Conservation (phyloP, 495 filamentous ascomycete species). For the Annulohypoxylon moriforme region DNA sequence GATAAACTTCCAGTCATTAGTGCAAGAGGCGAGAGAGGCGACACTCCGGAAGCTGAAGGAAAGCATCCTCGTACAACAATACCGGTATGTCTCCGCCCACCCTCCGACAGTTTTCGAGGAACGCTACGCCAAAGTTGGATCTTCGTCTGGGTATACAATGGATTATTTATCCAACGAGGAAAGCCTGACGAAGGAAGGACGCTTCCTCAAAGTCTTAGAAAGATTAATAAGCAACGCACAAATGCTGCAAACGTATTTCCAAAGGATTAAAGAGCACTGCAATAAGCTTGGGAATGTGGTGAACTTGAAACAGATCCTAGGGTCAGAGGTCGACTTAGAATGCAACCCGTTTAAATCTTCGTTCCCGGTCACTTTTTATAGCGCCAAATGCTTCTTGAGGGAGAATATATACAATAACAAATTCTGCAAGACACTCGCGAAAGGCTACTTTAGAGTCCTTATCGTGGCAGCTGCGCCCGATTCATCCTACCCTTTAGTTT, state of each 20-base stretch:
- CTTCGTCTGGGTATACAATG: too few relatives aligned
- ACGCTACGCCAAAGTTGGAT: too few relatives aligned
- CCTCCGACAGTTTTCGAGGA: too few relatives aligned
- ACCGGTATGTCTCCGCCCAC: too few relatives aligned
- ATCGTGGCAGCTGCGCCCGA: background rate
- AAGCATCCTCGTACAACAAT: background rate
- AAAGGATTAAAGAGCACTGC: background rate
- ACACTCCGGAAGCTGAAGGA: background rate
- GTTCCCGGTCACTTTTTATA: too few relatives aligned
- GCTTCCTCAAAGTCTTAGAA: background rate
- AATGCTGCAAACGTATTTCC: background rate
- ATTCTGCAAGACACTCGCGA: background rate
- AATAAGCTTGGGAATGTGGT: background rate
- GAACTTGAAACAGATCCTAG: background rate
- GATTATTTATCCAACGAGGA: background rate
- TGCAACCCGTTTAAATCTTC: background rate
- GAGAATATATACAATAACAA: background rate
- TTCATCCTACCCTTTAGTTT: background rate
- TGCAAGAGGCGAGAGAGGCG: background rate
- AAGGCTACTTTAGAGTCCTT: background rate
- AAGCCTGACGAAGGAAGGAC: background rate
- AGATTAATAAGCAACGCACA: background rate
- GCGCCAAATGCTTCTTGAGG: background rate
- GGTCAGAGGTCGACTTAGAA: background rate
- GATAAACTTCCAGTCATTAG: background rate